These are phyloP conservation scores for Globisporangium apiculatum DNA, from an alignment of 352 stramenopile genomes.

Conservation along the genomic window DNA sequence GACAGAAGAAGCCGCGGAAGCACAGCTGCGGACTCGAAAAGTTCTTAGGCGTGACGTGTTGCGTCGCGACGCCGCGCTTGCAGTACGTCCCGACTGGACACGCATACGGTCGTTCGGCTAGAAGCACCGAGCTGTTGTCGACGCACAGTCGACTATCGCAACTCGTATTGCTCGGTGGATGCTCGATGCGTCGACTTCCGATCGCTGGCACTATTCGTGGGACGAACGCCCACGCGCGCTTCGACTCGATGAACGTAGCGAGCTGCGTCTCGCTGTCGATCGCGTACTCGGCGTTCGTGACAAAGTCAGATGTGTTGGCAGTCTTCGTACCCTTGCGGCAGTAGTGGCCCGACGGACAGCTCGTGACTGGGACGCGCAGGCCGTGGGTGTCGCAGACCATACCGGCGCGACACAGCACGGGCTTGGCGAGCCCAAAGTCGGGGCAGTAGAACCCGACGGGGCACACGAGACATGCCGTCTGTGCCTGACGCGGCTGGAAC, in stretches of 20 bases:
- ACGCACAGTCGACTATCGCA: conserved; percentile 51
- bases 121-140: conserved; percentile 28
- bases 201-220: conserved; percentile 37
- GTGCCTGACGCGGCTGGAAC: conserved; percentile 89
- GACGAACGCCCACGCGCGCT: conserved; percentile 42
- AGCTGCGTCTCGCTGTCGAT: conserved; percentile 64
- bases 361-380: conserved; percentile 63
- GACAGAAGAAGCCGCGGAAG: conserved; percentile 96
- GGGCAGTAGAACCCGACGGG: conserved; percentile 94
- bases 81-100: conserved; percentile 94
- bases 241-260: conserved; percentile 42
- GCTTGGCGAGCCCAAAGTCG: conserved; percentile 83
- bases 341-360: conserved; percentile 91
- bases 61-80: conserved; percentile 69
- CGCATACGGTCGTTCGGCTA: conserved; percentile 90
- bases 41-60: conserved; percentile 68
- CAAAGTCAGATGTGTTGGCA: conserved; percentile 52
- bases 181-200: conserved; percentile 50
- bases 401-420: conserved; percentile 87
- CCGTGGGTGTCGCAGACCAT: conserved; percentile 91
- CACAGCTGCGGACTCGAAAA: conserved; percentile 94
- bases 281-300: conserved; percentile 42
- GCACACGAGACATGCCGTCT: conserved; percentile 83
- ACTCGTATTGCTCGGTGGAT: conserved; percentile 39
- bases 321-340: conserved; percentile 93